phyloP scores from a whole-genome alignment of 345 rosid species.

The thale cress (Arabidopsis thaliana) region DNA sequence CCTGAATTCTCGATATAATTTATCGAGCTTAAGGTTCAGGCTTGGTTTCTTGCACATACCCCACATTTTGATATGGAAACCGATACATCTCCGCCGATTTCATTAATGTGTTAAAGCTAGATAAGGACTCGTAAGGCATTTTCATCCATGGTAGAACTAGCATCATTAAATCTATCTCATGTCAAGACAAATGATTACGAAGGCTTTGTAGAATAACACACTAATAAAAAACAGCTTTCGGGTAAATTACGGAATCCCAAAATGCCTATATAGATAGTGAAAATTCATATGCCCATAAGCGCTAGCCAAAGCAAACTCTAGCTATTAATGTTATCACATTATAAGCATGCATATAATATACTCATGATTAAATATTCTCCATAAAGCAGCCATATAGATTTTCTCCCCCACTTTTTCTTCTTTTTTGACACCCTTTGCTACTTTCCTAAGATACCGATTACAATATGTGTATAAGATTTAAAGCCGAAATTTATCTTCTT shows the following conservation, averaged over 20 bases:
- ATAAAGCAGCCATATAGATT: constrained; percentile 30
- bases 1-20: background rate
- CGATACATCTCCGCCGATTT: background rate
- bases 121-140: background rate
- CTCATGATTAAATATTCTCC: constrained; percentile 38
- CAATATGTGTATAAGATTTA: background rate
- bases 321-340: constrained; percentile 32
- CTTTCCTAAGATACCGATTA: constrained; percentile 19
- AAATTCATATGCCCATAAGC: constrained; percentile 3
- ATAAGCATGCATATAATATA: constrained; percentile 40
- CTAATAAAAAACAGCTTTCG: no score
- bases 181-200: no score
- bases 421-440: constrained; percentile 5
- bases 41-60: background rate
- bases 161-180: no score
- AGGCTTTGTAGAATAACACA: no score
- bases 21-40: background rate
- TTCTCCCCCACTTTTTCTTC: constrained; percentile 11
- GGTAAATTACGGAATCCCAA: constrained; percentile 6
- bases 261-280: constrained; percentile 8
- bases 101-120: background rate
- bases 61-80: background rate
- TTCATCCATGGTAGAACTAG: no score
- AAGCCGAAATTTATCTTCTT: background rate
- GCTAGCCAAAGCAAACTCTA: constrained; percentile 23